A percentile compares a stretch with the other conserved stretches of the same genome.
These are phyloP conservation scores for Seiridium cupressi DNA, from an alignment of 2,329 filamentous ascomycete species.

Conservation along the genomic window DNA sequence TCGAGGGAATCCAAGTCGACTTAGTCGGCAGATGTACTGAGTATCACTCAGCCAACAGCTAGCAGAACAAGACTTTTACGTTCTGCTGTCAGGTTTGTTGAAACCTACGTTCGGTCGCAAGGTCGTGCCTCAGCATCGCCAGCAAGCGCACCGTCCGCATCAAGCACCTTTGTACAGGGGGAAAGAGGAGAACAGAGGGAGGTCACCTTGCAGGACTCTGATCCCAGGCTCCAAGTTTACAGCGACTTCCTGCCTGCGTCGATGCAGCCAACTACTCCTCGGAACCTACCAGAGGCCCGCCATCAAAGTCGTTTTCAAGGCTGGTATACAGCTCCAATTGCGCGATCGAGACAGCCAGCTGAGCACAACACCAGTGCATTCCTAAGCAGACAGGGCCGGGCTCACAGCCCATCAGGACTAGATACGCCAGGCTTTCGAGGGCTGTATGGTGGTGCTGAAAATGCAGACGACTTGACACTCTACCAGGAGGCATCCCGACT, in stretches of 20 bases:
- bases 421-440: conserved; percentile 42
- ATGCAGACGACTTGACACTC: conserved; percentile 39
- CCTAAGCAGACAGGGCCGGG: conserved; percentile 17
- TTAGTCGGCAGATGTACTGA: not conserved
- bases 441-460: conserved; percentile 48
- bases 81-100: conserved; percentile 24
- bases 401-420: conserved; percentile 35
- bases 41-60: conserved; percentile 14
- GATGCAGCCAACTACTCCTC: conserved; percentile 49
- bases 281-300: conserved; percentile 46
- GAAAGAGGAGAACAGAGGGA: not conserved
- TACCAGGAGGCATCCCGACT: conserved; percentile 16
- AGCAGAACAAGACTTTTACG: conserved; percentile 20
- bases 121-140: conserved; percentile 10
- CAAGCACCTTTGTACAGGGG: not conserved
- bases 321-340: conserved; percentile 41
- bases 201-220: conserved; percentile 8
- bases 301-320: conserved; percentile 42
- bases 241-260: conserved; percentile 42
- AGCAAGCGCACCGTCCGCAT: not conserved
- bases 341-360: conserved; percentile 12
- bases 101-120: conserved; percentile 20
- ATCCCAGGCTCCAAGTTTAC: conserved; percentile 38
- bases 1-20: not conserved
- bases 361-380: conserved; percentile 10